phyloP scores from a whole-genome alignment of 306 rosid genomes.

The Pyrus bretschneideri region DNA sequence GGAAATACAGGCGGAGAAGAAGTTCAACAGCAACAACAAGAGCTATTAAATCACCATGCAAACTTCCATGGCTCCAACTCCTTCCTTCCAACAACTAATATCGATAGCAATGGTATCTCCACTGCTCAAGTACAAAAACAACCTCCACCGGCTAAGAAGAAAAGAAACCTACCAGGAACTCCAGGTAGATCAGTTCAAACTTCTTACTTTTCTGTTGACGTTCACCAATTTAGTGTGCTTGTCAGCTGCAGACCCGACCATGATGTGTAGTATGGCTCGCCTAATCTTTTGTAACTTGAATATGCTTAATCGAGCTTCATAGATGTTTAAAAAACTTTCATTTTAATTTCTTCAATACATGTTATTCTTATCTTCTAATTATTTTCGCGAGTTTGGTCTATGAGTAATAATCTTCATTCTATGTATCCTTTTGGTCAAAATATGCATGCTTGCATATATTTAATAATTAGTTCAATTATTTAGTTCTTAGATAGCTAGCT shows the following conservation, averaged over 20 bases:
- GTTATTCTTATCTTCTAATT: background rate
- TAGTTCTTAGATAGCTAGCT: background rate
- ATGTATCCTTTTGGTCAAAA: background rate
- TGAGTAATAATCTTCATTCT: background rate
- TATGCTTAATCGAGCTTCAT: background rate
- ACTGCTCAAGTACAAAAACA: constrained; percentile 26
- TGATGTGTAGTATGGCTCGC: background rate
- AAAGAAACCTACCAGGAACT: constrained; percentile 82
- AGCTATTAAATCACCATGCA: constrained; percentile 25
- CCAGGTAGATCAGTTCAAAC: constrained; percentile 42
- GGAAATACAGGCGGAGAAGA: constrained; percentile 34
- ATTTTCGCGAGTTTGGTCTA: background rate
- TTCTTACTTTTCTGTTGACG: background rate
- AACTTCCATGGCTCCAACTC: constrained; percentile 52
- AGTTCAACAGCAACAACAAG: constrained; percentile 22
- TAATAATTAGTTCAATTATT: background rate
- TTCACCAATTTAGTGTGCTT: background rate
- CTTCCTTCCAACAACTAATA: constrained; percentile 37
- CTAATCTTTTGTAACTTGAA: too few species aligned
- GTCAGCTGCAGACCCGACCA: background rate
- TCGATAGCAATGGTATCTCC: constrained; percentile 39
- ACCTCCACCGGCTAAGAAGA: constrained; percentile 55
- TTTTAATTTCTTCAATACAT: background rate
- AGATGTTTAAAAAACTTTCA: too few species aligned
- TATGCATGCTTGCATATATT: background rate